Conservation (phyloP, 169 alveolate species). For the Plasmodium berghei region DNA sequence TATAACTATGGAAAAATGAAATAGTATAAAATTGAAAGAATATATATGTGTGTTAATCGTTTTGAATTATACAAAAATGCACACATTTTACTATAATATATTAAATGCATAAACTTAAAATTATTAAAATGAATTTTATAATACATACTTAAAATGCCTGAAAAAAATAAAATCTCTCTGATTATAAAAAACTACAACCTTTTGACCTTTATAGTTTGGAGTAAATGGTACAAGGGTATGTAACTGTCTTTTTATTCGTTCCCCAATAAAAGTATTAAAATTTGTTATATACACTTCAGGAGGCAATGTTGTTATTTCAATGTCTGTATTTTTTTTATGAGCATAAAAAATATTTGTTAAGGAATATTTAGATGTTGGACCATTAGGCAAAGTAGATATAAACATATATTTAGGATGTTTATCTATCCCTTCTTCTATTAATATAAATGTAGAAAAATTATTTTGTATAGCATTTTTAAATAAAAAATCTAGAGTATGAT, state of each 20-base stretch:
- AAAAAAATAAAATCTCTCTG: constrained; percentile 99
- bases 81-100: too few relatives aligned
- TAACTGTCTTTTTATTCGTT: constrained; percentile 97
- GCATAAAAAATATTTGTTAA: constrained; percentile 89
- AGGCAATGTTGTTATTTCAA: constrained; percentile 90
- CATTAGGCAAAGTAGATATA: constrained; percentile 93
- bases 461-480: constrained; percentile 90
- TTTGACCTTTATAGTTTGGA: constrained; percentile 97
- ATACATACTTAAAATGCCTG: constrained; percentile 96
- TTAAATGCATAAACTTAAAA: too few relatives aligned
- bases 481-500: constrained; percentile 82
- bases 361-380: constrained; percentile 95
- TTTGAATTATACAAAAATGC: too few relatives aligned
- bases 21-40: neutral
- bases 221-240: constrained; percentile 96
- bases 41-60: neutral
- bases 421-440: constrained; percentile 91
- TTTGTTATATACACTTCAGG: constrained; percentile 98
- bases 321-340: constrained; percentile 91
- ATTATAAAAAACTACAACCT: constrained; percentile 98
- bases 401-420: constrained; percentile 91
- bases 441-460: constrained; percentile 91
- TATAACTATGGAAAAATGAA: neutral
- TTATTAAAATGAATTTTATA: neutral
- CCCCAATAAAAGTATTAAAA: constrained; percentile 97